These are phyloP conservation scores for Proliferodiscus dingleyae DNA, from an alignment of 2,329 filamentous ascomycete genomes.

Conservation along the genomic window DNA sequence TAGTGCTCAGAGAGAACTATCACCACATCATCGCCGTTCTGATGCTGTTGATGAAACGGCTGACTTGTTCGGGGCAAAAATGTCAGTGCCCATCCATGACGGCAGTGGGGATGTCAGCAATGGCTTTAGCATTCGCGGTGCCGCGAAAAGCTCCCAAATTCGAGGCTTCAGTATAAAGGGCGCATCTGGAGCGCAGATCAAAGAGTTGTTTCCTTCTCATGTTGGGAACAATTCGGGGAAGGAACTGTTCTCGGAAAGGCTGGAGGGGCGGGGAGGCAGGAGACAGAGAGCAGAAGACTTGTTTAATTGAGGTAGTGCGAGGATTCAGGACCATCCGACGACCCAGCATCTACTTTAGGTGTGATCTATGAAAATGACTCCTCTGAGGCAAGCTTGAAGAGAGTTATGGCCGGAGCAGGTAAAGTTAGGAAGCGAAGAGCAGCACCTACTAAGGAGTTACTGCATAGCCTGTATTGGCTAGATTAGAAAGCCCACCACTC, in stretches of 20 bases:
- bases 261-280: slow-evolving; percentile 52
- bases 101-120: slow-evolving; percentile 36
- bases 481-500: too few species aligned
- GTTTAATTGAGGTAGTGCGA: slow-evolving; percentile 49
- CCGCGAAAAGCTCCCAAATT: slow-evolving; percentile 41
- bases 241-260: slow-evolving; percentile 61
- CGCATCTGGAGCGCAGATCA: slow-evolving; percentile 51
- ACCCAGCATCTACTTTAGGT: too few species aligned
- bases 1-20: slow-evolving; percentile 43
- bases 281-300: slow-evolving; percentile 69
- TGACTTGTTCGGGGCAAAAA: slow-evolving; percentile 45
- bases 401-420: too few species aligned
- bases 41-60: slow-evolving; percentile 50
- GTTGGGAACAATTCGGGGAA: slow-evolving; percentile 58
- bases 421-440: too few species aligned
- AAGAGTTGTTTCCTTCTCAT: slow-evolving; percentile 66
- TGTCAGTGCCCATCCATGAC: slow-evolving; percentile 46
- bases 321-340: too few species aligned
- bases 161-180: slow-evolving; percentile 65
- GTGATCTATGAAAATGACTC: too few species aligned
- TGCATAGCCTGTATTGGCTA: too few species aligned
- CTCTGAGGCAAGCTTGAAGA: too few species aligned
- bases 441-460: too few species aligned
- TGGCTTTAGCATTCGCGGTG: slow-evolving; percentile 60
- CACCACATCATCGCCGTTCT: slow-evolving; percentile 48